Evolutionary conservation across 345 rosid species (phyloP).

Genomic region (Aquilaria sinensis): DNA sequence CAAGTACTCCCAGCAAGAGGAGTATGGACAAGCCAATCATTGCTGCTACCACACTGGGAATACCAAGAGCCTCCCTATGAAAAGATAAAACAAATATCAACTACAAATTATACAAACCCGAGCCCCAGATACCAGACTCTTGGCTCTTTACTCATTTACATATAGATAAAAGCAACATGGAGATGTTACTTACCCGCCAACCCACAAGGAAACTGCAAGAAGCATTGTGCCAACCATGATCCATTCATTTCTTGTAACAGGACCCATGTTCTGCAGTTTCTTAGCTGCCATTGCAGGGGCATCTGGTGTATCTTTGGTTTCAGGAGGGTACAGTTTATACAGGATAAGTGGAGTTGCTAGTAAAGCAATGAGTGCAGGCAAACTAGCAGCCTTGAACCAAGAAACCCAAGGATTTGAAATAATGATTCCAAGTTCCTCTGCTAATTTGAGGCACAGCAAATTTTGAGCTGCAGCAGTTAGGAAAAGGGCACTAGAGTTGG

Average conservation of each 20-base stretch:
- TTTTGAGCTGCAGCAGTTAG: slow-evolving; percentile 98
- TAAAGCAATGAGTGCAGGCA: slow-evolving; percentile 71
- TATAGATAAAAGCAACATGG: slow-evolving; percentile 3
- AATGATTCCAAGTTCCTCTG: slow-evolving; percentile 87
- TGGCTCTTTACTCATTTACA: too few relatives aligned
- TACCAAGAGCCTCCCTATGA: slow-evolving; percentile 66
- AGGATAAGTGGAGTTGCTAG: slow-evolving; percentile 72
- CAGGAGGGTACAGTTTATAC: slow-evolving; percentile 92
- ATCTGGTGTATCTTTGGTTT: slow-evolving; percentile 86
- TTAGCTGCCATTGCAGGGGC: slow-evolving; percentile 90
- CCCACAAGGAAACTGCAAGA: slow-evolving; percentile 92
- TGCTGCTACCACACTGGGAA: slow-evolving; percentile 95
- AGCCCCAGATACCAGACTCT: too few relatives aligned
- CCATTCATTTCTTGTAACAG: slow-evolving; percentile 82
- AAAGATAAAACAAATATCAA: slow-evolving; percentile 4
- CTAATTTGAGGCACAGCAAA: slow-evolving; percentile 85
- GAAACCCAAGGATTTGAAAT: slow-evolving; percentile 84
- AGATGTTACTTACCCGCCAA: slow-evolving; percentile 57
- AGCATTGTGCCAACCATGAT: slow-evolving; percentile 89
- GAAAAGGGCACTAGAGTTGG: slow-evolving; percentile 94
- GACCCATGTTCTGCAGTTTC: slow-evolving; percentile 78
- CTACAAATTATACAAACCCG: neutral
- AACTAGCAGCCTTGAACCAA: slow-evolving; percentile 94
- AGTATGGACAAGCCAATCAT: slow-evolving; percentile 92
- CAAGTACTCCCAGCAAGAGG: slow-evolving; percentile 80